Evolutionary conservation across 1,284 basidiomycete genomes (phyloP).

Genomic region (Irpex sp.): DNA sequence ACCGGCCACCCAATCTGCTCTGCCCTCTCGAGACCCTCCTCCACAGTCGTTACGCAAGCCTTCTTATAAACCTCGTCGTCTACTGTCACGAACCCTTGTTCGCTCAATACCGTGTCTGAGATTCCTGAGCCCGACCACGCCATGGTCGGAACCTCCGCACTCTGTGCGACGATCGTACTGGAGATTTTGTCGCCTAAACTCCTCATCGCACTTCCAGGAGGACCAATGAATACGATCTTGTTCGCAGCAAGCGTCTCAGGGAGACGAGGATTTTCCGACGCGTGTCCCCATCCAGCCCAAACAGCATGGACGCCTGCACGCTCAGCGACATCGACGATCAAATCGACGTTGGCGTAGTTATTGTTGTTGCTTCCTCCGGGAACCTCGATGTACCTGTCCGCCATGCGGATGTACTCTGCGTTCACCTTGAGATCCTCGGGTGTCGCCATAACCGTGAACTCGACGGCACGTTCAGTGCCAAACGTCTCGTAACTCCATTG

Average conservation of each 20-base stretch:
- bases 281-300: constrained; percentile 99
- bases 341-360: constrained; percentile 99
- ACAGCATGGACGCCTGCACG: constrained; percentile 97
- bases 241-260: constrained; percentile 90
- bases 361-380: constrained; percentile 99
- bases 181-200: constrained; percentile 99
- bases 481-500: constrained; percentile 99
- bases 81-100: constrained; percentile 90
- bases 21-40: constrained; percentile 82
- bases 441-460: constrained; percentile 99
- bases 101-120: constrained; percentile 80
- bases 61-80: constrained; percentile 86
- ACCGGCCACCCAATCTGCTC: constrained; percentile 94
- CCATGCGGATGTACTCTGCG: constrained; percentile 99
- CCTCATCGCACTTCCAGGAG: constrained; percentile 98
- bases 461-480: constrained; percentile 91
- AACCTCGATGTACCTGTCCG: constrained; percentile 98
- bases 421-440: constrained; percentile 99
- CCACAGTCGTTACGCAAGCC: constrained; percentile 88
- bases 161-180: constrained; percentile 98
- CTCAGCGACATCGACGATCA: constrained; percentile 98
- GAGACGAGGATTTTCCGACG: constrained; percentile 98
- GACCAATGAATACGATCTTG: constrained; percentile 99
- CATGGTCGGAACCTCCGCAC: constrained; percentile 97
- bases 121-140: constrained; percentile 98